Evolutionary conservation across 108 stramenopile genomes (phyloP).

Genomic region (Skeletonema grethae): DNA sequence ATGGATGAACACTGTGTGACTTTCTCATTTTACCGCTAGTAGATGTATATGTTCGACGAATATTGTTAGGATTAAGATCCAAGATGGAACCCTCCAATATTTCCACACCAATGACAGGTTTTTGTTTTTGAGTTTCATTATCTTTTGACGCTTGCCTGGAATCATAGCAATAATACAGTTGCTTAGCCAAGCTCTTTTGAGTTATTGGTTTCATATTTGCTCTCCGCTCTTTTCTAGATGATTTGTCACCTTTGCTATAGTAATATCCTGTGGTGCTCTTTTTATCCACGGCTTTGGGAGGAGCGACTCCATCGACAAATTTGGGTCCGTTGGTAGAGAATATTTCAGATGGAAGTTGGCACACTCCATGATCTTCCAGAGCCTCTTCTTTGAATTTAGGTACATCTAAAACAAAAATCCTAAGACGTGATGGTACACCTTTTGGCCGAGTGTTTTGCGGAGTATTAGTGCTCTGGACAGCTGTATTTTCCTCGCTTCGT

Average conservation of each 20-base stretch:
- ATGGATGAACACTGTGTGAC: slow-evolving; percentile 58
- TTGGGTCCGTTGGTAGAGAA: slow-evolving; percentile 12
- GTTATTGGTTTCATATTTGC: slow-evolving; percentile 43
- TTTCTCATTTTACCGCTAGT: slow-evolving; percentile 48
- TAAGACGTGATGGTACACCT: slow-evolving; percentile 61
- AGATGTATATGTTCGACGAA: slow-evolving; percentile 67
- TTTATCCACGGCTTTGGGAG: slow-evolving; percentile 49
- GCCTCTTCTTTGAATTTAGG: slow-evolving; percentile 63
- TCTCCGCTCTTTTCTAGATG: slow-evolving; percentile 19
- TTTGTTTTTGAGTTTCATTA: not conserved
- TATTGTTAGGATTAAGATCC: slow-evolving; percentile 71
- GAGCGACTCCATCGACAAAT: slow-evolving; percentile 59
- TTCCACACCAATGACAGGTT: slow-evolving; percentile 61
- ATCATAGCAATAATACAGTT: slow-evolving; percentile 46
- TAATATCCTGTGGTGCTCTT: not conserved
- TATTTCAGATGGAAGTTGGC: slow-evolving; percentile 32
- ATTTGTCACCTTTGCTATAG: slow-evolving; percentile 3
- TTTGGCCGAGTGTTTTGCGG: slow-evolving; percentile 34
- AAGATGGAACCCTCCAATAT: slow-evolving; percentile 72
- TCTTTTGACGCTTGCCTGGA: not conserved
- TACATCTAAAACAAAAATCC: slow-evolving; percentile 68
- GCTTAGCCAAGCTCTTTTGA: slow-evolving; percentile 71
- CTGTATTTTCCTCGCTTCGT: not conserved
- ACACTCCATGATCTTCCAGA: slow-evolving; percentile 29
- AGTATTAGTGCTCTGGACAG: not conserved